phyloP scores from a whole-genome alignment of 177 flowering plant species.

The Vitis hybrid region DNA sequence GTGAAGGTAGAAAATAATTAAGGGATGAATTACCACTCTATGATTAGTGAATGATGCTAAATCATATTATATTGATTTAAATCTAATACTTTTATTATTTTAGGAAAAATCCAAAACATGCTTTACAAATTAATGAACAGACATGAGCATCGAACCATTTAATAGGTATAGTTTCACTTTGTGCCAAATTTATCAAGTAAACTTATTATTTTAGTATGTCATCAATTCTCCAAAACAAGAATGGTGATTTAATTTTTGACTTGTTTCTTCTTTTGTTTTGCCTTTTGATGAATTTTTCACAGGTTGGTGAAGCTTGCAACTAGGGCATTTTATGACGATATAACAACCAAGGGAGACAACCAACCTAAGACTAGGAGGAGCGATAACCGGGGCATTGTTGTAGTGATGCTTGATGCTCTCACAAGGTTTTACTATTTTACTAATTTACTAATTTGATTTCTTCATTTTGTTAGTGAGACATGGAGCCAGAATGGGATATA shows the following conservation, averaged over 20 bases:
- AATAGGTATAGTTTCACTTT: slow-evolving; percentile 26
- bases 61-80: no score
- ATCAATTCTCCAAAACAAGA: neutral
- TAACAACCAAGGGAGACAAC: slow-evolving; percentile 82
- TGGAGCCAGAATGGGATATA: no score
- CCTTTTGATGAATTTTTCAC: neutral
- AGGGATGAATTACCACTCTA: no score
- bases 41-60: no score
- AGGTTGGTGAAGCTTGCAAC: slow-evolving; percentile 92
- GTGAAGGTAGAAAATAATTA: no score
- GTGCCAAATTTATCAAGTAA: neutral
- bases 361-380: slow-evolving; percentile 81
- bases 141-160: slow-evolving; percentile 42
- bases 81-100: no score
- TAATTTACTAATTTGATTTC: neutral
- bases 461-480: neutral
- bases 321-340: slow-evolving; percentile 90
- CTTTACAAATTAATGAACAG: no score
- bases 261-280: neutral
- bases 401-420: slow-evolving; percentile 91
- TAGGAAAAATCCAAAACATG: no score
- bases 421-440: slow-evolving; percentile 45
- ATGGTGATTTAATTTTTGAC: neutral
- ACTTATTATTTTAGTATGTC: neutral
- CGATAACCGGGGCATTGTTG: slow-evolving; percentile 94